phyloP scores from a whole-genome alignment of 352 stramenopile genomes.

The Globisporangium nagaii region DNA sequence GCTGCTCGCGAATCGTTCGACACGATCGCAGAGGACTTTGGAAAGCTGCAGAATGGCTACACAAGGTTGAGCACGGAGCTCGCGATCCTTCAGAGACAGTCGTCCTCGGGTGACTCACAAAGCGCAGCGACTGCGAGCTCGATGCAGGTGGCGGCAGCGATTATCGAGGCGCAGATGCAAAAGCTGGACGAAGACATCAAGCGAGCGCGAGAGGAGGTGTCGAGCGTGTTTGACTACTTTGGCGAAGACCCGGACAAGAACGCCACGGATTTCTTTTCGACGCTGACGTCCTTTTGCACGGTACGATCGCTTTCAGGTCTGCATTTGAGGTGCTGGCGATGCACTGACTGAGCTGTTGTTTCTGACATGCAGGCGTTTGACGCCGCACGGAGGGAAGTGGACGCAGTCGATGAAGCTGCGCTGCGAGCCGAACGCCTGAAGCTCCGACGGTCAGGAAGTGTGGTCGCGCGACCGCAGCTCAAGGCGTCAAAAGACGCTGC shows the following conservation, averaged over 20 bases:
- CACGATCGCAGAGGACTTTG: conserved; percentile 56
- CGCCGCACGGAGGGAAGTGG: conserved; percentile 58
- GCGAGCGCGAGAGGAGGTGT: conserved; percentile 44
- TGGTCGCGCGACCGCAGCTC: not conserved
- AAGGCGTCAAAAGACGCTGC: not conserved
- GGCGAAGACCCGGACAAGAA: conserved; percentile 75
- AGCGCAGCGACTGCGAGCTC: conserved; percentile 14
- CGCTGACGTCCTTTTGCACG: conserved; percentile 74
- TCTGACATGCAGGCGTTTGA: conserved; percentile 42
- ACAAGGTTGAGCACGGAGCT: conserved; percentile 42
- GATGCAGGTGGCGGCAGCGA: conserved; percentile 25
- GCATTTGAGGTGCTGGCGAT: not conserved
- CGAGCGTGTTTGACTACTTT: conserved; percentile 83
- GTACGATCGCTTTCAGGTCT: conserved; percentile 14
- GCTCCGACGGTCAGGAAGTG: conserved; percentile 30
- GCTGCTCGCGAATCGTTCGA: conserved; percentile 84
- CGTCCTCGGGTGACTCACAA: not conserved
- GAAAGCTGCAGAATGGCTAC: conserved; percentile 47
- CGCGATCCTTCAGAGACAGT: conserved; percentile 37
- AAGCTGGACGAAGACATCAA: conserved; percentile 30
- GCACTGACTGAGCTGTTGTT: not conserved
- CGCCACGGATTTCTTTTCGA: conserved; percentile 72
- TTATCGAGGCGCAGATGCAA: conserved; percentile 46
- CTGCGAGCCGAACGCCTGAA: conserved; percentile 55
- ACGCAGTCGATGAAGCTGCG: conserved; percentile 51